phyloP scores from a whole-genome alignment of 2,329 filamentous ascomycete genomes.

The Aspergillus sp. region DNA sequence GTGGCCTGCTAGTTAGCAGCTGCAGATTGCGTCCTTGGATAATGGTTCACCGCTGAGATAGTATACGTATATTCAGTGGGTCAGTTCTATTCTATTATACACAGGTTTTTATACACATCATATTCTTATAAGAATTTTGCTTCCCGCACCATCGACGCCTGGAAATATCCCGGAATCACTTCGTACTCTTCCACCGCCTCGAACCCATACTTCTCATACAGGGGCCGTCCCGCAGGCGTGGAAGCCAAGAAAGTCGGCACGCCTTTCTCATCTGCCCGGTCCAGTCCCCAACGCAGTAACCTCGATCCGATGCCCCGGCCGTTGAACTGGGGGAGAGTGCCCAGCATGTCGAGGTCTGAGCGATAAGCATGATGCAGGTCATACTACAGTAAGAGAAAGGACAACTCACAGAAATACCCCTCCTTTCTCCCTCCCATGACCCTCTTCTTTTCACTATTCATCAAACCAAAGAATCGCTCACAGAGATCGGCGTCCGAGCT shows the following conservation, averaged over 20 bases:
- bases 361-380: neutral
- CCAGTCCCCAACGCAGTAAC: slow-evolving; percentile 13
- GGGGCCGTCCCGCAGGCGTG: slow-evolving; percentile 6
- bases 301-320: slow-evolving; percentile 9
- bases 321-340: slow-evolving; percentile 9
- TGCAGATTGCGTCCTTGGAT: neutral
- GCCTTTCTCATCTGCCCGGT: slow-evolving; percentile 8
- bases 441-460: neutral
- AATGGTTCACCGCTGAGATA: too few species aligned
- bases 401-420: slow-evolving; percentile 11
- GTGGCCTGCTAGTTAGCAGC: neutral
- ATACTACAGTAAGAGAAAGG: neutral
- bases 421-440: slow-evolving; percentile 2
- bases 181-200: slow-evolving; percentile 8
- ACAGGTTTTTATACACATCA: neutral
- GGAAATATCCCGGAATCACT: slow-evolving; percentile 10
- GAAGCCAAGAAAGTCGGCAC: slow-evolving; percentile 12
- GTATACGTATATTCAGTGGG: too few species aligned
- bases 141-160: slow-evolving; percentile 15
- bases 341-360: slow-evolving; percentile 15
- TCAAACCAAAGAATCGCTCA: slow-evolving; percentile 3
- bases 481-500: slow-evolving; percentile 14
- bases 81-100: neutral
- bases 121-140: neutral
- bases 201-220: slow-evolving; percentile 16